Evolutionary conservation across 2,329 filamentous ascomycete species (phyloP).

Genomic region (Trichoderma endophyticum): DNA sequence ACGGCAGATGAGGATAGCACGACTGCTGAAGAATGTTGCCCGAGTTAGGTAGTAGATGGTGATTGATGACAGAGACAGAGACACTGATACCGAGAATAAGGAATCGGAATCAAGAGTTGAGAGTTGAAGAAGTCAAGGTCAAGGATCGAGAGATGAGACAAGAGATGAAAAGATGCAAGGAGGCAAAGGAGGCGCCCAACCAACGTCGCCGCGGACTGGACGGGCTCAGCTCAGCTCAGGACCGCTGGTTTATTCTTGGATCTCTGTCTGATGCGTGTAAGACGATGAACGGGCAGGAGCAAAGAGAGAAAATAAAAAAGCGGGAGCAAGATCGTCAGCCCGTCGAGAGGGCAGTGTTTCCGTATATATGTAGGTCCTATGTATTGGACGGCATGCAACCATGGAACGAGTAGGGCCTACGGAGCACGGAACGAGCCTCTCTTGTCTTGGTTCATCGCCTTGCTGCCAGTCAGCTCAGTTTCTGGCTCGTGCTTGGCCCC

Average conservation of each 20-base stretch:
- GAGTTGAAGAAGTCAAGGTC: neutral
- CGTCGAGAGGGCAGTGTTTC: conserved; percentile 10
- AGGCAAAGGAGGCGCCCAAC: neutral
- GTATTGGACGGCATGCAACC: neutral
- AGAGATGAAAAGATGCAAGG: neutral
- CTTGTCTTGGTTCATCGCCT: neutral
- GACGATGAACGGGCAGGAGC: neutral
- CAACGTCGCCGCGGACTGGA: neutral
- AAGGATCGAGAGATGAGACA: neutral
- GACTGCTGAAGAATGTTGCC: neutral
- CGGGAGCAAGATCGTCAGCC: conserved; percentile 1
- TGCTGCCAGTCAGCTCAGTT: conserved; percentile 5
- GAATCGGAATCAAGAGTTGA: neutral
- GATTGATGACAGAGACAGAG: neutral
- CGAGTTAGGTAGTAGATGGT: neutral
- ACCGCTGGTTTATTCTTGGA: conserved; percentile 3
- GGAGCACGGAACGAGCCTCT: neutral
- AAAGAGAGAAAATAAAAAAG: neutral
- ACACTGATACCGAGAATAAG: neutral
- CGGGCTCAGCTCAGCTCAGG: neutral
- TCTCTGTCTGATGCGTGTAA: neutral
- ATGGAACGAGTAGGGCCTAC: neutral
- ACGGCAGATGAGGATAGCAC: neutral
- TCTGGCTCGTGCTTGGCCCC: conserved; percentile 7
- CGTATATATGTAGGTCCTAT: neutral